A percentile compares a stretch with the other conserved stretches of the same genome.
These are phyloP conservation scores for Aspergillus caelatus DNA, from an alignment of 2,329 filamentous ascomycete species.

Conservation along the genomic window DNA sequence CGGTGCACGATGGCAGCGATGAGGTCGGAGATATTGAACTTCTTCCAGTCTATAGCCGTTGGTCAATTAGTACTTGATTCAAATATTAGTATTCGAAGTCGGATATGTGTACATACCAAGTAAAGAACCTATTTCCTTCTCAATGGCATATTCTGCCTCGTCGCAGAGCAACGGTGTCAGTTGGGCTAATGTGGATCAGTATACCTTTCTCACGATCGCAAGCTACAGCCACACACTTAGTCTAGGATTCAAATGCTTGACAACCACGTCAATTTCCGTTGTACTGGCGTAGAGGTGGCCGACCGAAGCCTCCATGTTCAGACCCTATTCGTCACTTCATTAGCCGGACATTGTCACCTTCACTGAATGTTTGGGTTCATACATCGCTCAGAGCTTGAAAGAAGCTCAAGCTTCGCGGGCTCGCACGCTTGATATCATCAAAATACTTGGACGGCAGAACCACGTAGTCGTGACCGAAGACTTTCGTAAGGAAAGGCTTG, in stretches of 20 bases:
- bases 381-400: background rate
- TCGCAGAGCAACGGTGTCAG: too few species aligned
- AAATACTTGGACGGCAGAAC: background rate
- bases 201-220: too few species aligned
- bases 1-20: slow-evolving; percentile 4
- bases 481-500: background rate
- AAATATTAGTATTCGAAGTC: too few species aligned
- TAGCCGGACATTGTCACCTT: background rate
- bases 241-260: slow-evolving; percentile 1
- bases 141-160: too few species aligned
- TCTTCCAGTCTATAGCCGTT: background rate
- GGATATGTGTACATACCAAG: too few species aligned
- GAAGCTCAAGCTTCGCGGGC: background rate
- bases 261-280: slow-evolving; percentile 4
- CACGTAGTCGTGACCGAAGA: background rate
- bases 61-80: too few species aligned
- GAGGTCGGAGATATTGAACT: background rate
- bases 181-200: too few species aligned
- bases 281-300: background rate
- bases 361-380: background rate
- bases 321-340: background rate
- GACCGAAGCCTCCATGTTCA: slow-evolving; percentile 5
- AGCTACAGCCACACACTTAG: background rate
- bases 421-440: background rate
- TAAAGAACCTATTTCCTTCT: too few species aligned